Evolutionary conservation across 83 land plant species (phyloP).

Genomic region (Thuja plicata): DNA sequence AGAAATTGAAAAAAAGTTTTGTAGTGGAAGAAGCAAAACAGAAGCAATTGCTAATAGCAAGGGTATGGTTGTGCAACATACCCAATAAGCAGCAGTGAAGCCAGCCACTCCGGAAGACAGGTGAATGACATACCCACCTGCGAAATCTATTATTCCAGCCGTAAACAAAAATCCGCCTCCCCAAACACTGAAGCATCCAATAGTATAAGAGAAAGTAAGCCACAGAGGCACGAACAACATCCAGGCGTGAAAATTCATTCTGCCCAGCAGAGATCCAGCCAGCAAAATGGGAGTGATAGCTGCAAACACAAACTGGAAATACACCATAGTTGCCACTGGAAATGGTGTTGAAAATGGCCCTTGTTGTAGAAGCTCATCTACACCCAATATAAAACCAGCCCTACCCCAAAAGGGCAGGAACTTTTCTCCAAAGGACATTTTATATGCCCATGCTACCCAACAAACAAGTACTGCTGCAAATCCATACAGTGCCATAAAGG

Average conservation of each 20-base stretch:
- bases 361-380: conserved; percentile 22
- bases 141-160: conserved; percentile 36
- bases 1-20: background rate
- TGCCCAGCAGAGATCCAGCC: conserved; percentile 28
- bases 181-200: conserved; percentile 42
- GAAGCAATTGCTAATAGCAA: background rate
- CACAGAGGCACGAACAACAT: conserved; percentile 50
- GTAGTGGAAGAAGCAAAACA: background rate
- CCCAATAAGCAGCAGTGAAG: conserved; percentile 37
- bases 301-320: conserved; percentile 30
- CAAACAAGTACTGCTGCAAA: conserved; percentile 31
- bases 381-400: conserved; percentile 19
- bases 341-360: conserved; percentile 13
- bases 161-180: conserved; percentile 36
- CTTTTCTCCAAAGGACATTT: conserved; percentile 30
- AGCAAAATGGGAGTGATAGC: conserved; percentile 28
- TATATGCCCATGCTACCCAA: conserved; percentile 34
- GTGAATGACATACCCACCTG: conserved; percentile 46
- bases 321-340: conserved; percentile 29
- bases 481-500: conserved; percentile 39
- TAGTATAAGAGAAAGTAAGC: conserved; percentile 31
- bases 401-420: conserved; percentile 34
- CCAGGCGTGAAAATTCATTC: conserved; percentile 49
- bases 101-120: conserved; percentile 39
- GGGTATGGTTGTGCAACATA: background rate